A percentile compares a stretch with the other conserved stretches of the same genome.
phyloP scores from a whole-genome alignment of 2,329 filamentous ascomycete genomes.

The Cladosporium sp. region DNA sequence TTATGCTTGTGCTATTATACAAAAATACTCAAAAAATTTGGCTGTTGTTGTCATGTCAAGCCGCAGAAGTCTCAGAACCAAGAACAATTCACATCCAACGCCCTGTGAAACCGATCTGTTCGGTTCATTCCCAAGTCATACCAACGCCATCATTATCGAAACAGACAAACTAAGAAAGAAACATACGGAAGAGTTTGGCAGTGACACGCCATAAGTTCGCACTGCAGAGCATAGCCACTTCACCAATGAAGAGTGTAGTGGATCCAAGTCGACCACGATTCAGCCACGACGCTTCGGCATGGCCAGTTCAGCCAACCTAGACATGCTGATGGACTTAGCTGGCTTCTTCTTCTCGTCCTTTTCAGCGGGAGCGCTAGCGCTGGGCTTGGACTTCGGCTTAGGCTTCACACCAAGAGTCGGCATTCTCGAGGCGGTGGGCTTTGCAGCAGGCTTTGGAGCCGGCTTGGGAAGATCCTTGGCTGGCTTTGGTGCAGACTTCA shows the following conservation, averaged over 20 bases:
- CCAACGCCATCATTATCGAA: conserved; percentile 4
- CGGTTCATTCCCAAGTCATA: not conserved
- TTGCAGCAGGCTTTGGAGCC: conserved; percentile 17
- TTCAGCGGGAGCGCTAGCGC: not conserved
- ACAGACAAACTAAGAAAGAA: conserved; percentile 1
- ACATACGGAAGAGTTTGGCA: not conserved
- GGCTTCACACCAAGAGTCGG: conserved; percentile 32
- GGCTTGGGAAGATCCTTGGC: conserved; percentile 9
- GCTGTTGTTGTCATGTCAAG: too few relatives aligned
- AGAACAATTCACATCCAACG: too few relatives aligned
- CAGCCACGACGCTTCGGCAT: conserved; percentile 27
- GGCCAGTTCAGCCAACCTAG: conserved; percentile 27
- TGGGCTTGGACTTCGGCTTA: conserved; percentile 26
- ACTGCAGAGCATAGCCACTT: too few relatives aligned
- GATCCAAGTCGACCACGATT: not conserved
- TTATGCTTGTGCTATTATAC: too few relatives aligned
- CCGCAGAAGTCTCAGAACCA: too few relatives aligned
- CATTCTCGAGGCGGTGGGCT: conserved; percentile 12
- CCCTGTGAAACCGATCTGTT: too few relatives aligned
- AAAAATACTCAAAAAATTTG: too few relatives aligned
- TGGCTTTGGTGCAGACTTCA: conserved; percentile 17
- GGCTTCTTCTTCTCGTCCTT: conserved; percentile 17
- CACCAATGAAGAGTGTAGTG: too few relatives aligned
- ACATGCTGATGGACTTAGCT: conserved; percentile 27
- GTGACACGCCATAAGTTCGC: not conserved